Evolutionary conservation across 2,329 filamentous ascomycete genomes (phyloP), one percentile per base, ranked within the genome.

Genomic region (Trichoderma oligosporum): DNA sequence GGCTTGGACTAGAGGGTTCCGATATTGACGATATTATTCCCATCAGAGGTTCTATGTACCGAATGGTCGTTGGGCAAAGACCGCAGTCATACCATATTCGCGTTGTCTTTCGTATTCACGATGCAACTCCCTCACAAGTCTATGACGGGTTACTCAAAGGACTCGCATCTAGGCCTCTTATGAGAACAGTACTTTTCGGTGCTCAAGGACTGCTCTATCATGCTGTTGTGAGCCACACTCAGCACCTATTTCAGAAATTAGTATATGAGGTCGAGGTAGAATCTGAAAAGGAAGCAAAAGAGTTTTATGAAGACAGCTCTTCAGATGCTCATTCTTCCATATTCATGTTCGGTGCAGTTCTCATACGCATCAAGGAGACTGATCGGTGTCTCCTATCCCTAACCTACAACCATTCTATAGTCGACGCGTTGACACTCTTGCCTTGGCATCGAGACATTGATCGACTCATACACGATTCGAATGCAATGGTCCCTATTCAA

Each of bases 21-120:
- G 57, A 62, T 2, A 60, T 72, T 8, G 69, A 72, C 56, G 65
- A 69, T 41, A 53, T 68, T 7, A 60, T 73, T 9, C 60, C 64
- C 1, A 65, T 74, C 35, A 65, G 69, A 16, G 58, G 64, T 33
- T 65, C 66, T 6, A 60, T 72, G 24, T 63, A 67, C 36, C 60
- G 70, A 14, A 67, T 68, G 14, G 67, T 66, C 3, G 57, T 63
- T n/a, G 71, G 71, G 7, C 60, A 62, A 33, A 65, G 71, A 20
- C 66, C 68, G 8, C 69, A 71, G 58, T 71, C 71, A 8, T 73
- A 71, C 58, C 65, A 70, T 38, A 66, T 66, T 53, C 69, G 69
- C 38, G 63, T 72, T 47, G 64, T 68, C 9, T 73, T 72, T 48
- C 64, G 64, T 4, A 53, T 71, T 39, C 57, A 60, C 4, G 56